These are phyloP conservation scores for Boechera divaricarpa DNA, from an alignment of 345 rosid genomes.

Conservation along the genomic window DNA sequence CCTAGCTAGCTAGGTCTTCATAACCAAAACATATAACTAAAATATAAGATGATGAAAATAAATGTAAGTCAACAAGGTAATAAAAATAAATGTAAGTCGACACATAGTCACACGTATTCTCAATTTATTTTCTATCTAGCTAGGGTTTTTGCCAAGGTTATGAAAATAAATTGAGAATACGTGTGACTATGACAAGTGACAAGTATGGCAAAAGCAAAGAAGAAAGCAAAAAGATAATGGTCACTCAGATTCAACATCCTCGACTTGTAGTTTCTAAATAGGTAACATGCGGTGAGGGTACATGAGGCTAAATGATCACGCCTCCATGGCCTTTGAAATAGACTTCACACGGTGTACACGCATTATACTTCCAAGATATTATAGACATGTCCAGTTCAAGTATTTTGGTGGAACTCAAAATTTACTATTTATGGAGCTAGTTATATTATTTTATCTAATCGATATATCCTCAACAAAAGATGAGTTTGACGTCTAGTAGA, in stretches of 20 bases:
- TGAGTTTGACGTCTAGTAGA: conserved; percentile 10
- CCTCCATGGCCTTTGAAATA: conserved; percentile 33
- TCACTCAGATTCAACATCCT: conserved; percentile 32
- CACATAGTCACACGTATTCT: too few relatives aligned
- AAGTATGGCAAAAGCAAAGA: conserved; percentile 38
- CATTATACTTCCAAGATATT: conserved; percentile 25
- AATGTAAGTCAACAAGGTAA: too few relatives aligned
- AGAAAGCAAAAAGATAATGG: conserved; percentile 35
- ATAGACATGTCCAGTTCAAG: conserved; percentile 30
- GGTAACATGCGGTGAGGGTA: conserved; percentile 44
- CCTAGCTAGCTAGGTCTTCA: conserved; percentile 35
- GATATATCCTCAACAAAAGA: neutral
- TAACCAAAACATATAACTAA: conserved; percentile 11
- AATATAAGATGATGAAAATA: conserved; percentile 5
- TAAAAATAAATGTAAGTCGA: too few relatives aligned
- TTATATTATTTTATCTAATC: neutral
- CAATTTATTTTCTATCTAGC: conserved; percentile 1
- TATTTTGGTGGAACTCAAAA: conserved; percentile 14
- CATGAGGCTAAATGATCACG: conserved; percentile 30
- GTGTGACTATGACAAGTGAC: conserved; percentile 39
- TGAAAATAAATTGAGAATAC: conserved; percentile 23
- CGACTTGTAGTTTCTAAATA: conserved; percentile 41
- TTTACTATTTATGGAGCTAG: conserved; percentile 32
- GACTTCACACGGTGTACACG: conserved; percentile 18
- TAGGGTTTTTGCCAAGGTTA: conserved; percentile 26